These are phyloP conservation scores for Colletotrichum falcatum DNA, from an alignment of 2,329 filamentous ascomycete species.

Conservation along the genomic window DNA sequence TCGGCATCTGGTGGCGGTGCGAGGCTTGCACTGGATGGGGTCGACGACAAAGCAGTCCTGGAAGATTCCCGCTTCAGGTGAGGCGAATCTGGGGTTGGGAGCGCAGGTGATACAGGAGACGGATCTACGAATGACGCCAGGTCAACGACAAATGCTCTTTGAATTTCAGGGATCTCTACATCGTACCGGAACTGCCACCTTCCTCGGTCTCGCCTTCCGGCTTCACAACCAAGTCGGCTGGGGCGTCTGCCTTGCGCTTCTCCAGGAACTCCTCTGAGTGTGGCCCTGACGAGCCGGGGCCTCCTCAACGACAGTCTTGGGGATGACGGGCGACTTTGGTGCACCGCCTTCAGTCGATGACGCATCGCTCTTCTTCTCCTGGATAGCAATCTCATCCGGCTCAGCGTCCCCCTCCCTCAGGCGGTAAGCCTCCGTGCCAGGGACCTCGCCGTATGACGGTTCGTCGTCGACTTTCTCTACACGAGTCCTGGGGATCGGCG, in stretches of 20 bases:
- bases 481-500: constrained; percentile 69
- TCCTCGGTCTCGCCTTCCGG: constrained; percentile 56
- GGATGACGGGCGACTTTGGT: constrained; percentile 53
- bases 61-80: constrained; percentile 50
- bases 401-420: constrained; percentile 68
- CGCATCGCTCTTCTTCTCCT: constrained; percentile 42
- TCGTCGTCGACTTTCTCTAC: constrained; percentile 70
- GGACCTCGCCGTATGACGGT: constrained; percentile 71
- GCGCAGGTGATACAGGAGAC: constrained; percentile 47
- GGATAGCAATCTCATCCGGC: constrained; percentile 70
- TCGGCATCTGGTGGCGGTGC: constrained; percentile 42
- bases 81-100: constrained; percentile 48
- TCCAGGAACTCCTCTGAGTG: constrained; percentile 59
- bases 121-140: constrained; percentile 52
- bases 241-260: constrained; percentile 63
- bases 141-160: constrained; percentile 42
- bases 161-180: constrained; percentile 42
- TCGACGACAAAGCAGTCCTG: constrained; percentile 42
- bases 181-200: constrained; percentile 50
- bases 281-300: constrained; percentile 56
- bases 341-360: constrained; percentile 43
- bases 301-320: constrained; percentile 67
- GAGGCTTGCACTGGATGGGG: constrained; percentile 20
- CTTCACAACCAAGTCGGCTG: constrained; percentile 64
- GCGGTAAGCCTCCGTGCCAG: constrained; percentile 69